Percentiles rank a stretch among this genome's conserved stretches.
These are phyloP conservation scores for Ballota nigra DNA, from an alignment of 257 asterid species.

Conservation along the genomic window DNA sequence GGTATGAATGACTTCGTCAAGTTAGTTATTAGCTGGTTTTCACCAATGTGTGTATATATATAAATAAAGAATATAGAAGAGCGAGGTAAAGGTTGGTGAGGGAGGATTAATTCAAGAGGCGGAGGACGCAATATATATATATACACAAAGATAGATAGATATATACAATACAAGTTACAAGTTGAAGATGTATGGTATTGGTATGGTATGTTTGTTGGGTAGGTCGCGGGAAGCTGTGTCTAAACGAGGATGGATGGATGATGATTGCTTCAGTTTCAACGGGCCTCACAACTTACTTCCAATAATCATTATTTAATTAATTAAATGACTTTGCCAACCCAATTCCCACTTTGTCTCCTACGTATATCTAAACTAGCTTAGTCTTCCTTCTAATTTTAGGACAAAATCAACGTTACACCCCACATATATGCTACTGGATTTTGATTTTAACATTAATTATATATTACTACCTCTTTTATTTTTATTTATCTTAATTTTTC, in stretches of 20 bases:
- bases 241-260: neutral
- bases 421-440: too few relatives aligned
- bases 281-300: slow-evolving; percentile 1
- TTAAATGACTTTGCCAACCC: slow-evolving; percentile 19
- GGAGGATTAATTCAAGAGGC: slow-evolving; percentile 4
- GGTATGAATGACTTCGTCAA: neutral
- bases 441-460: neutral
- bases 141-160: too few relatives aligned
- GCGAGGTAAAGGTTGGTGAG: neutral
- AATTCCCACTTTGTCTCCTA: neutral
- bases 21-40: neutral
- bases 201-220: slow-evolving; percentile 17
- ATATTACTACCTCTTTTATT: neutral
- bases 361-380: neutral
- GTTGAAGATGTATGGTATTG: neutral
- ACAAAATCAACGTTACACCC: too few relatives aligned
- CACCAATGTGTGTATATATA: neutral
- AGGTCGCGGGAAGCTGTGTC: too few relatives aligned
- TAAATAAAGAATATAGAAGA: neutral
- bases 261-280: slow-evolving; percentile 21
- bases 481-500: neutral
- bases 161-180: neutral
- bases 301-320: neutral
- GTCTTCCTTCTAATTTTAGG: too few relatives aligned
- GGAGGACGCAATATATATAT: slow-evolving; percentile 6